Evolutionary conservation across 495 filamentous ascomycete genomes (phyloP).

Genomic region (Penicillium silybi): DNA sequence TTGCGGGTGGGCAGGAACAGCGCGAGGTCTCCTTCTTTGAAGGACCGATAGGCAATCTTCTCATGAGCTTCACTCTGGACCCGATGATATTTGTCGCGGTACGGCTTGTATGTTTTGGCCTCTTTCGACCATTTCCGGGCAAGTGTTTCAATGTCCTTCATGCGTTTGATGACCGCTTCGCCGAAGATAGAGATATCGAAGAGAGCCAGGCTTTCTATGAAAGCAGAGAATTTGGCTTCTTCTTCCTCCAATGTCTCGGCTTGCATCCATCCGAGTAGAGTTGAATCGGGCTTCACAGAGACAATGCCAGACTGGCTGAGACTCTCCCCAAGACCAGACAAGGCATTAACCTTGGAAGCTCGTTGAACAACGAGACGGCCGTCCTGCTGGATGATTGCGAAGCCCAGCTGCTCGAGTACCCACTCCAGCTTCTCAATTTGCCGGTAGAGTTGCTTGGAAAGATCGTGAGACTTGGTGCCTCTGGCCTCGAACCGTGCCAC

Average conservation of each 20-base stretch:
- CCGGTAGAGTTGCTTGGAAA: slow-evolving; percentile 73
- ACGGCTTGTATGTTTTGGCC: slow-evolving; percentile 71
- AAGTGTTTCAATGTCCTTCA: slow-evolving; percentile 85
- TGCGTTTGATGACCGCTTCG: slow-evolving; percentile 76
- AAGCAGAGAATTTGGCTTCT: slow-evolving; percentile 64
- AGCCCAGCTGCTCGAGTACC: slow-evolving; percentile 82
- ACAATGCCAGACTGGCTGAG: slow-evolving; percentile 58
- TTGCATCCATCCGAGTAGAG: slow-evolving; percentile 74
- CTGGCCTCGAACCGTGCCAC: slow-evolving; percentile 56
- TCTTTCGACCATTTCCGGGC: slow-evolving; percentile 90
- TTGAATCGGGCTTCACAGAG: slow-evolving; percentile 53
- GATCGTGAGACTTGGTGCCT: slow-evolving; percentile 66
- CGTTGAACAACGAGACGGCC: slow-evolving; percentile 72
- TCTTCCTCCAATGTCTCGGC: slow-evolving; percentile 62
- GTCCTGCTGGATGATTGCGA: slow-evolving; percentile 70
- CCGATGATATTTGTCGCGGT: slow-evolving; percentile 84
- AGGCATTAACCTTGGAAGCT: slow-evolving; percentile 60
- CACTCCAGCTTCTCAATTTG: slow-evolving; percentile 72
- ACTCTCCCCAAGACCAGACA: slow-evolving; percentile 55
- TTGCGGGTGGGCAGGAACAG: slow-evolving; percentile 94
- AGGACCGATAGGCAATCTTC: slow-evolving; percentile 93
- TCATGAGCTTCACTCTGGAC: slow-evolving; percentile 85
- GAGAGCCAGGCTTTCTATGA: slow-evolving; percentile 61
- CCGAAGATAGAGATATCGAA: slow-evolving; percentile 81
- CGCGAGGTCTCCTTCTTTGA: slow-evolving; percentile 95